Evolutionary conservation across 176 grass and related monocot genomes (phyloP), one percentile per base, ranked within the genome.

Genomic region (Oryza meyeriana): DNA sequence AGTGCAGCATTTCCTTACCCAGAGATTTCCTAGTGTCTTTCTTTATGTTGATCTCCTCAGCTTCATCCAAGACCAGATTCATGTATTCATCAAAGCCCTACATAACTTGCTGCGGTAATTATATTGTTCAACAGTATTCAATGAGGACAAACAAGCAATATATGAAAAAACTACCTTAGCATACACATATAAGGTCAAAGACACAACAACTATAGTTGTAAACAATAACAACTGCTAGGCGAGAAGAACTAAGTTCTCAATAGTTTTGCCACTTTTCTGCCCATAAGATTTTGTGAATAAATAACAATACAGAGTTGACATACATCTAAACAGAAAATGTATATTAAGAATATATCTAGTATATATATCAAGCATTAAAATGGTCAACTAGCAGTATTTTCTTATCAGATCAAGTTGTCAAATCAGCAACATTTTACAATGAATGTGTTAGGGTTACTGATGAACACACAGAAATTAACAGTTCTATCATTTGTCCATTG

Each of bases 51-150:
- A 93, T 79, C 86, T 91, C 94, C 69, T 97, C 90, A 13, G 94
- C 88, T 65, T 97, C 94, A 68, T 97, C 88, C 50, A 97, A 85
- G 58, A 93, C 88, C 78, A 93, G 77, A 82, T 97, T 93, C 94
- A 93, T 91, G 88, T 93, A 97, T 85, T 97, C 91, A 52, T 93
- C 94, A 91, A 97, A 93, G 70, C 88, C 91, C 94, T 97, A 66
- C 52, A 85, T 45, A 70, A 76, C 14, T 10, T 22, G 59, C 18
- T 59, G 61, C 18, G 66, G 71, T 36, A 32, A 86, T 34, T 50
- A 72, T 29, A 34, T 57, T 72, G 18, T 39, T 64, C 20, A 73
- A 30, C 64, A 65, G 24, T 55, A 47, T 47, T 12, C 61, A 66
- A 33, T 5, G 29, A 48, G 70, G 9, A 57, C 27, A 29, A 22